Evolutionary conservation across 2,329 filamentous ascomycete genomes (phyloP).

Genomic region (Exophiala phaeomuriformis): DNA sequence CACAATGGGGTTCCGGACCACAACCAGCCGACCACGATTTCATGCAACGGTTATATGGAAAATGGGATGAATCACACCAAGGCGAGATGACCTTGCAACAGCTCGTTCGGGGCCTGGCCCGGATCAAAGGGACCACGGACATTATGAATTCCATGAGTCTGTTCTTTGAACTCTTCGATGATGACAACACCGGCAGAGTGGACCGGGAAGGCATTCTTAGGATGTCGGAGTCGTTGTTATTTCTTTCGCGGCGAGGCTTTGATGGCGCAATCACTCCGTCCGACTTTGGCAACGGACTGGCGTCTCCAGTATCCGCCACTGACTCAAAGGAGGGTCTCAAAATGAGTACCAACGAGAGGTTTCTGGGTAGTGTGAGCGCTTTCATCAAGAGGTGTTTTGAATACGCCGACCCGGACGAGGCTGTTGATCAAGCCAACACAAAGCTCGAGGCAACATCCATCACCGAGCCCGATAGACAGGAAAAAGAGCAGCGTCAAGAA

Average conservation of each 20-base stretch:
- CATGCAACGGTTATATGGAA: slow-evolving; percentile 74
- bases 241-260: slow-evolving; percentile 81
- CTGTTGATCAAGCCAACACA: slow-evolving; percentile 62
- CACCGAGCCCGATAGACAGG: not conserved
- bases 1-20: slow-evolving; percentile 54
- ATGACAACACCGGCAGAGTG: slow-evolving; percentile 81
- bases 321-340: slow-evolving; percentile 30
- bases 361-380: slow-evolving; percentile 84
- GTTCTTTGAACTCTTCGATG: slow-evolving; percentile 96
- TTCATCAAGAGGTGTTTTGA: slow-evolving; percentile 97
- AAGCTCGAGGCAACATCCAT: slow-evolving; percentile 31
- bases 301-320: slow-evolving; percentile 12
- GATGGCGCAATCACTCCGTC: slow-evolving; percentile 65
- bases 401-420: slow-evolving; percentile 79
- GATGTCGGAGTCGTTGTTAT: slow-evolving; percentile 89
- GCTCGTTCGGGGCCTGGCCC: slow-evolving; percentile 81
- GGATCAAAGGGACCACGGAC: slow-evolving; percentile 86
- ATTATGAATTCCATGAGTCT: slow-evolving; percentile 98
- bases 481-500: slow-evolving; percentile 8
- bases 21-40: slow-evolving; percentile 92
- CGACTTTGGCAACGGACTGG: slow-evolving; percentile 49
- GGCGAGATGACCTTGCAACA: slow-evolving; percentile 81
- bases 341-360: slow-evolving; percentile 70
- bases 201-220: slow-evolving; percentile 90
- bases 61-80: slow-evolving; percentile 75